Base-by-base conservation (phyloP, 2,329 filamentous ascomycete genomes). In the Waltergamsia citrina region DNA sequence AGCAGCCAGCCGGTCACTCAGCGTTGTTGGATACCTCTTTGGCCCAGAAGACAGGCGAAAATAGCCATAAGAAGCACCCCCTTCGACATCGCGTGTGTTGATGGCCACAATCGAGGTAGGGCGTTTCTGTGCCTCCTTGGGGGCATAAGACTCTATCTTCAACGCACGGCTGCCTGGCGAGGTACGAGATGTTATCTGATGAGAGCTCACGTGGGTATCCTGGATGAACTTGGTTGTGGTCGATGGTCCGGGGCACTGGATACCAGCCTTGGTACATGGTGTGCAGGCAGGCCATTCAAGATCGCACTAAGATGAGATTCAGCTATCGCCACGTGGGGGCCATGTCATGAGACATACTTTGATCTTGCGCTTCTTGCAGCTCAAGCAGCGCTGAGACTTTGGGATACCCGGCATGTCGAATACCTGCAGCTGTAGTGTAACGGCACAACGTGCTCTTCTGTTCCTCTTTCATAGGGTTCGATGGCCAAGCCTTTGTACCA, bases 171-270 rank as follows among this genome's bases (percentile, higher is more conserved):
- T n/a, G 23, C n/a, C n/a, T 9, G n/a, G 23, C n/a, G 9, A 9
- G 9, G 23, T 9, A 25, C 23, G 23, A 25, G 23, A n/a, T 25
- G 9, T 25, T 25, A 9, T 25, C n/a, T 9, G 23, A n/a, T 25
- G 23, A 9, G 23, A 9, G 23, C n/a, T n/a, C n/a, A n/a, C n/a
- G 23, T n/a, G n/a, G 23, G 9, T n/a, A 25, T 48, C 40, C 6
- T 45, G 35, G 14, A 60, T 39, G 11, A 57, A 38, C 18, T 50
- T 45, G 3, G 44, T 45, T 2, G 48, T 48, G 14, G 36, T 34
- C 15, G 39, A 33, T 9, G 23, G 23, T 9, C 23, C 23, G 9
- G 9, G 23, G n/a, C 23, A 25, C 9, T 25, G 9, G 23, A 25
- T 25, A n/a, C 23, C 23, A 9, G 23, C 23, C n/a, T n/a, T 9